Base-by-base conservation (phyloP, 1,284 basidiomycete genomes). In the Tilletiopsis washingtonensis region DNA sequence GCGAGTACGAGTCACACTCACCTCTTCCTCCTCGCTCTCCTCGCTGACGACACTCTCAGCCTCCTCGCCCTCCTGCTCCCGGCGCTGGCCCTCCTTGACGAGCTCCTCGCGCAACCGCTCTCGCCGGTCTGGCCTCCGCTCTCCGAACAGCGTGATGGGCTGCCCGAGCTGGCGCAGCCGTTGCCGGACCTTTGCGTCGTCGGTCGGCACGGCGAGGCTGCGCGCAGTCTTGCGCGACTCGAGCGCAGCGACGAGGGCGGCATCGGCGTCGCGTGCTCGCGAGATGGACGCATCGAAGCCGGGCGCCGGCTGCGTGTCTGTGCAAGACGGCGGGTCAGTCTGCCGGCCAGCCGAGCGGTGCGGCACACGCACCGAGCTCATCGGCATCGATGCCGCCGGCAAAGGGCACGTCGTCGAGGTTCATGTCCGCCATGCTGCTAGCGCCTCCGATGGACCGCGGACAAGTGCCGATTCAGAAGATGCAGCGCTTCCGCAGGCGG, bases 101-200 rank as follows among this genome's bases (percentile, higher is more conserved):
- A 94, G 78, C 1, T 96, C 82, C 74, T 90, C 86, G 59, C 91
- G 88, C 57, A 99, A 78, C 76, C 94, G 88, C 76, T 96, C 91
- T 73, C 94, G 78, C 57, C 94, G 62, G 56, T 81, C 80, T 46
- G 78, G 78, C 3, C 78, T 77, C 54, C 78, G 83, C 80, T 99
- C 94, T 52, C 91, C 94, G 64, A 98, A 99, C 29, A 97, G 79
- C 5, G 91, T 97, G 59, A 96, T 90, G 27, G 94, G 94, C 74
- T 98, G 88, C 25, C 88, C 90, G 57, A 94, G 84, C 74, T 93
- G 88, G 51, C 94, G 80, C 56, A 99, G 78, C 49, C 88, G 80
- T 39, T 84, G 83, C 69, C 86, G 85, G 61, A 99, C 93, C 57
- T 86, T 85, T 63, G 81, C 84, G 75, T 98, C 94, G 73, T 97